A percentile compares a stretch with the other conserved stretches of the same genome.
Conservation (phyloP, 2,329 filamentous ascomycete genomes). For the Aspergillus sp. region DNA sequence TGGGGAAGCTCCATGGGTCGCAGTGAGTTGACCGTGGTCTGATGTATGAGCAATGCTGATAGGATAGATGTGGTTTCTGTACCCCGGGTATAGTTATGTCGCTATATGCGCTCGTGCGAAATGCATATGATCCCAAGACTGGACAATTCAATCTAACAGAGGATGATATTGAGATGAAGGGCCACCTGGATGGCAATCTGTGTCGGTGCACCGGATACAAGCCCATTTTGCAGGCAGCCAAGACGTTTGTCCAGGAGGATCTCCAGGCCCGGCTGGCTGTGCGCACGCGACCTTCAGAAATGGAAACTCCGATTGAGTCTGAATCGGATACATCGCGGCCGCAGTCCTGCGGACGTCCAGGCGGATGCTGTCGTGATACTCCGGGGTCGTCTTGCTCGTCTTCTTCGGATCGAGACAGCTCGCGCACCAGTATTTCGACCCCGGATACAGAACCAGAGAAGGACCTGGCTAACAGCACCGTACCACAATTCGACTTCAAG, state of each 20-base stretch:
- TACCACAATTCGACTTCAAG: slow-evolving; percentile 81
- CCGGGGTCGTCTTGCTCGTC: slow-evolving; percentile 11
- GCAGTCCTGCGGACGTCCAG: slow-evolving; percentile 27
- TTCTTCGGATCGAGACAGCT: background rate
- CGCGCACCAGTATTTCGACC: background rate
- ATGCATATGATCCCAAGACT: slow-evolving; percentile 67
- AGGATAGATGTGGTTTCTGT: slow-evolving; percentile 69
- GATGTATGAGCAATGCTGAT: background rate
- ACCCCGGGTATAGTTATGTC: slow-evolving; percentile 86
- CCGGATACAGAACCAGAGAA: background rate
- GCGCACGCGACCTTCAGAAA: background rate
- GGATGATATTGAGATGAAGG: slow-evolving; percentile 69
- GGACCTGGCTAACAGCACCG: slow-evolving; percentile 38
- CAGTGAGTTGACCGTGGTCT: slow-evolving; percentile 47
- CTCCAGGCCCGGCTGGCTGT: slow-evolving; percentile 43
- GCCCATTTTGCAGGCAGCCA: slow-evolving; percentile 81
- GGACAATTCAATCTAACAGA: slow-evolving; percentile 72
- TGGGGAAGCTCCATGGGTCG: slow-evolving; percentile 82
- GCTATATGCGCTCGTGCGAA: slow-evolving; percentile 48
- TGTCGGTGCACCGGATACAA: slow-evolving; percentile 87
- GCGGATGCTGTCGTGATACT: slow-evolving; percentile 29
- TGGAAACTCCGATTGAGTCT: background rate
- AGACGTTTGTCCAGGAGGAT: slow-evolving; percentile 65
- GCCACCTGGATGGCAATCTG: slow-evolving; percentile 79
- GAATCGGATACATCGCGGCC: background rate